Base-by-base conservation (phyloP, 2,329 filamentous ascomycete genomes). In the Exophiala sp. region DNA sequence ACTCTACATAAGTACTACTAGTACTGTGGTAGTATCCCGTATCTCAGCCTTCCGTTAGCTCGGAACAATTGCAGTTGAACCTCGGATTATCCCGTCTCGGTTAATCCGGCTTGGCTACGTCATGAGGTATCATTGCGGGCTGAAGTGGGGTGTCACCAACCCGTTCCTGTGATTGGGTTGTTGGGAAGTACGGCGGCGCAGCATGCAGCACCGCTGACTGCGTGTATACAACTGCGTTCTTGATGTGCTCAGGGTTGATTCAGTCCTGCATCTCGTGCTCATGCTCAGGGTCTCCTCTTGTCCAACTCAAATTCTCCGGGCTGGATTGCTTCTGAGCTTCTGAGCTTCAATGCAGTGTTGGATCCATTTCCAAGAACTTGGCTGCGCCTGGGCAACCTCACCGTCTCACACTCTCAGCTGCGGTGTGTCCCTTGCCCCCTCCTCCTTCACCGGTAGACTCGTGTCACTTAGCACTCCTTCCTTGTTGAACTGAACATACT, bases 101-200 rank as follows among this genome's bases (percentile, higher is more conserved):
- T 37, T 37, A 19, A 18, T 39, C 44, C 44, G 44, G 35, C 44
- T 46, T 14, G 44, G 44, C 8, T n/a, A 46, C 44, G 34, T 46
- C 44, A 46, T 35, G 5, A 13, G 19, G 19, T 44, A n/a, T 19
- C 2, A 24, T 43, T 21, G 19, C n/a, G n/a, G n/a, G n/a, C n/a
- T n/a, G n/a, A n/a, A n/a, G n/a, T n/a, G n/a, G n/a, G n/a, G n/a
- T n/a, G n/a, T n/a, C n/a, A n/a, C n/a, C n/a, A n/a, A n/a, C n/a
- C n/a, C n/a, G n/a, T n/a, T n/a, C n/a, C n/a, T n/a, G n/a, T n/a
- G n/a, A n/a, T n/a, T n/a, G n/a, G n/a, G n/a, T n/a, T n/a, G n/a
- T n/a, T n/a, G n/a, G n/a, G n/a, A n/a, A n/a, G n/a, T n/a, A n/a
- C n/a, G n/a, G n/a, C n/a, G n/a, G n/a, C n/a, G n/a, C n/a, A n/a